These are phyloP conservation scores for Spatholobus suberectus DNA, from an alignment of 306 rosid species.

Conservation along the genomic window DNA sequence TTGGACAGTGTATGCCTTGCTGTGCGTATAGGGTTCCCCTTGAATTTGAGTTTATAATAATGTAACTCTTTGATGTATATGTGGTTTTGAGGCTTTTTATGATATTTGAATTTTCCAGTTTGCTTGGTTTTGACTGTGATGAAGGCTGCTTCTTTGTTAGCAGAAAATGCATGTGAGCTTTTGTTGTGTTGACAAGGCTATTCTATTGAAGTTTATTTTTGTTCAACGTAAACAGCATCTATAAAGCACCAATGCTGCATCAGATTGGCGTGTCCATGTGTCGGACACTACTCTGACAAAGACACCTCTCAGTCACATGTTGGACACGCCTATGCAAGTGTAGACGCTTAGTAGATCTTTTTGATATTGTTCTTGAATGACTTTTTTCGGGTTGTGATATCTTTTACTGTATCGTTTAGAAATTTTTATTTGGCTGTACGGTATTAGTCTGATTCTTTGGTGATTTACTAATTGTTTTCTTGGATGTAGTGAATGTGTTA, in stretches of 20 bases:
- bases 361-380: background rate
- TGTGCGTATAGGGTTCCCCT: background rate
- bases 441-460: background rate
- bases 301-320: too few relatives aligned
- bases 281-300: too few relatives aligned
- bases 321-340: too few relatives aligned
- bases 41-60: background rate
- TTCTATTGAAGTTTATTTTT: background rate
- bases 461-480: background rate
- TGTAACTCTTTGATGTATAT: background rate
- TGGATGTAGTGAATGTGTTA: slow-evolving; percentile 24
- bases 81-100: background rate
- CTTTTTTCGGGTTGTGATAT: background rate
- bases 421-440: background rate
- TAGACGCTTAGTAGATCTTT: background rate
- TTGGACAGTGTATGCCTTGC: background rate
- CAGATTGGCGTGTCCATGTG: too few relatives aligned
- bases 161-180: background rate
- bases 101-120: background rate
- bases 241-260: background rate
- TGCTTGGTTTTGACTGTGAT: background rate
- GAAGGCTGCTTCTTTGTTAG: background rate
- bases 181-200: background rate
- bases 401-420: background rate
- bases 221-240: background rate